Conservation (phyloP, 148 eudicot species). For the Rhododendron molle region DNA sequence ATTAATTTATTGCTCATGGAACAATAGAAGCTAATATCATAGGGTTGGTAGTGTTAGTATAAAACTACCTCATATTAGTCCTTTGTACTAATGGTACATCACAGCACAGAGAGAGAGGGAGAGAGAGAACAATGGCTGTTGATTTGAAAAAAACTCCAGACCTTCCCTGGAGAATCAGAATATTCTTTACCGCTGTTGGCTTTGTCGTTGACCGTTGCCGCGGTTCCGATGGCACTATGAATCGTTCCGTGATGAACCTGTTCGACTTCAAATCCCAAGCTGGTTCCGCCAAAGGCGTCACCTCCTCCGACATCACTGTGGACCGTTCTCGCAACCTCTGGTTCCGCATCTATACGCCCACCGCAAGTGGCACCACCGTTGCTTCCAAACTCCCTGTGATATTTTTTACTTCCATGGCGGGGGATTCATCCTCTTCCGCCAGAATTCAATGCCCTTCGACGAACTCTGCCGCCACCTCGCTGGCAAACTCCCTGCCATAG, state of each 20-base stretch:
- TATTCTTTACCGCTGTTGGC: neutral
- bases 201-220: neutral
- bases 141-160: neutral
- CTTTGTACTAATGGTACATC: too few species aligned
- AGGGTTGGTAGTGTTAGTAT: neutral
- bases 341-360: neutral
- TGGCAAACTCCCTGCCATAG: neutral
- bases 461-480: neutral
- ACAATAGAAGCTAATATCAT: too few species aligned
- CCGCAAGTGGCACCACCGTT: neutral
- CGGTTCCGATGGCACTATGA: neutral
- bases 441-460: neutral
- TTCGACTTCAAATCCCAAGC: neutral
- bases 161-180: neutral
- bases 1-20: too few species aligned
- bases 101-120: neutral
- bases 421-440: neutral
- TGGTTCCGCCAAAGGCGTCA: neutral
- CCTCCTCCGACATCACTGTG: neutral
- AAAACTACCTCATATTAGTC: too few species aligned
- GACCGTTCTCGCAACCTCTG: neutral
- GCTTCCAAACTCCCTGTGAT: neutral
- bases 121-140: neutral
- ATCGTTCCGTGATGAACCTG: neutral
- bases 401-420: neutral